phyloP scores from a whole-genome alignment of 2,329 filamentous ascomycete genomes.

The Fusarium pseudoanthophilum region DNA sequence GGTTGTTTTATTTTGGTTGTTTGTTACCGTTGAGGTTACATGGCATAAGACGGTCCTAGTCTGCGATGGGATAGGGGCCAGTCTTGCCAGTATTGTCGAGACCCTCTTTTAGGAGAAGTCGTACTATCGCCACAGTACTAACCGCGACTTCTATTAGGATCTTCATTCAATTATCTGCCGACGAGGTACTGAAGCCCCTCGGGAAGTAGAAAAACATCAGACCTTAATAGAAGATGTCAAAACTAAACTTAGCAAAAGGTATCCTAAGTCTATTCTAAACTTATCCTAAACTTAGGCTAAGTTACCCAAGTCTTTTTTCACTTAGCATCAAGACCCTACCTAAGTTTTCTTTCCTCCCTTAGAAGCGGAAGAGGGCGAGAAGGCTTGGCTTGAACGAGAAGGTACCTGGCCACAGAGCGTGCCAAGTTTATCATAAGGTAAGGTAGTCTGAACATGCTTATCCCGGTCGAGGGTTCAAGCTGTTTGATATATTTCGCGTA shows the following conservation, averaged over 20 bases:
- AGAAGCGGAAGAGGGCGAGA: background rate
- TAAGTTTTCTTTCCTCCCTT: too few species aligned
- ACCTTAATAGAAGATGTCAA: too few species aligned
- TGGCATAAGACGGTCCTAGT: background rate
- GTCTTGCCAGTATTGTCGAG: background rate
- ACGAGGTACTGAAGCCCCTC: too few species aligned
- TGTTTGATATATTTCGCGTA: background rate
- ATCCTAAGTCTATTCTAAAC: too few species aligned
- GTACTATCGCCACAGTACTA: too few species aligned
- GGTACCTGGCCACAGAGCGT: background rate
- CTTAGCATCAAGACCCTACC: too few species aligned
- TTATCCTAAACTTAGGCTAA: too few species aligned
- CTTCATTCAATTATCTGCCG: too few species aligned
- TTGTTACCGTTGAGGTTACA: background rate
- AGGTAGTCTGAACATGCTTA: background rate
- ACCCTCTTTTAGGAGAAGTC: background rate
- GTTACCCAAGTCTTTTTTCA: too few species aligned
- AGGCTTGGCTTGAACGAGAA: background rate
- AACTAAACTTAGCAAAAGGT: too few species aligned
- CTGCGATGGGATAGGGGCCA: background rate
- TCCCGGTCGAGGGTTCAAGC: background rate
- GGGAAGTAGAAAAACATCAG: too few species aligned
- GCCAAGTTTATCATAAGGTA: fast-evolving
- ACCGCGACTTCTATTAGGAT: too few species aligned
- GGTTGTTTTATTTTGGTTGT: background rate